Base-by-base conservation (phyloP, 371 early-diverging fungal genomes). In the Mucor plumbeus region DNA sequence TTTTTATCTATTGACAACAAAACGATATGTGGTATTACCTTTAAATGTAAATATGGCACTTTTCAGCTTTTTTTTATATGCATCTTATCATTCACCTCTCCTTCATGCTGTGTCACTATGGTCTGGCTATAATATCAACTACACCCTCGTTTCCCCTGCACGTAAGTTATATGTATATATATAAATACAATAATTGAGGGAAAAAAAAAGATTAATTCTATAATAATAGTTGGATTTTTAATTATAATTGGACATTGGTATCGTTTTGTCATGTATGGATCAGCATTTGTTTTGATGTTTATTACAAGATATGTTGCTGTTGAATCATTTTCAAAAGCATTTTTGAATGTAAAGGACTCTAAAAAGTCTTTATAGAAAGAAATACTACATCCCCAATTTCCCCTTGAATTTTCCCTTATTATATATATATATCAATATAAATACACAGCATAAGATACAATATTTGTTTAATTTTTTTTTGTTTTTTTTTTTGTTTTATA, bases 61-160 rank as follows among this genome's bases (percentile, higher is more conserved):
- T 3, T 79, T 85, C 58, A 80, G 82, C 31, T 88, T 84, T 64
- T 81, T 85, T 40, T 59, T 83, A 35, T 83, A 83, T 71, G 85
- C 84, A n/a, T 66, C 85, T 0, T 87, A 86, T 63, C 84, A 87
- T 71, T 77, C 81, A 36, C 73, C 80, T 9, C 70, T 88, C 59
- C 68, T 88, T 61, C 76, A 78, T 64, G 34, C 78, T 34, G 67
- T 82, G 48, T 82, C 87, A 15, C 71, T 87, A 19, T 63, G 70
- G 44, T 79, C 80, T 56, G 85, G 86, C 31, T 75, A 77, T 65
- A 88, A 88, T 71, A 68, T 88, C 54, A 87, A 88, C 69, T 87
- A 86, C 65, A 73, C 80, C 47, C 68, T 87, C 40, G 81, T 83
- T 55, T 82, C 86, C 31, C 87, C 87, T 67, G 81, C 85, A 69